Evolutionary conservation across 345 rosid species (phyloP), one percentile per base, ranked within the genome.

Genomic region (Salix udensis): DNA sequence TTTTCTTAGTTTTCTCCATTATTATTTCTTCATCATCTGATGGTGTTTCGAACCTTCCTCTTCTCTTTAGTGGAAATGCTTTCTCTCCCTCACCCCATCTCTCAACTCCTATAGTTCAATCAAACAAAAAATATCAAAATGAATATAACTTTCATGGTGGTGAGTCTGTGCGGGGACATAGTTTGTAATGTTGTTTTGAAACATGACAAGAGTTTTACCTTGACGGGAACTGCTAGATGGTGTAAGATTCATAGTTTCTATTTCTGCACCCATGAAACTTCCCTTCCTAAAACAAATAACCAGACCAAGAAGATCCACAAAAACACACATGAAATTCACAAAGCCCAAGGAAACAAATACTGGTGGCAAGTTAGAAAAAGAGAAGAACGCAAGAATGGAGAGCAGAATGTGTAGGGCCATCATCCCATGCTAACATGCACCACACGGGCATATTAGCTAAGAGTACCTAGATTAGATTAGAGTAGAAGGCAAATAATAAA

Each of bases 341-440:
- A 42, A 42, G 58, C 39, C 64, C 36, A 70, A 73, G 79, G 64
- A 61, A 67, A 74, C 62, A 80, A 76, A 78, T 10, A 6, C 26
- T 23, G 28, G 64, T 2, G 11, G 46, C 26, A 48, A 24, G 62
- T 10, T 67, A 72, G 74, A 37, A 74, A 73, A 58, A 68, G 48
- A 79, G 70, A 61, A 66, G 50, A 78, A 74, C 77, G 86, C 84
- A 85, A 83, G 68, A 75, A 31, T 18, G 76, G 10, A 67, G 84
- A 82, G 84, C 77, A 85, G 71, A 80, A 80, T 81, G 74, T 75
- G 68, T 34, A 53, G 96, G 92, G 90, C 94, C 97, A 91, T 82
- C 79, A 82, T 86, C 89, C 80, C 86, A 88, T 86, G 94, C 93
- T 91, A 94, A 91, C 89, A 82, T 88, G 93, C 90, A 89, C 90